phyloP scores from a whole-genome alignment of 140 eudicot species.

The Erigeron philadelphicus region DNA sequence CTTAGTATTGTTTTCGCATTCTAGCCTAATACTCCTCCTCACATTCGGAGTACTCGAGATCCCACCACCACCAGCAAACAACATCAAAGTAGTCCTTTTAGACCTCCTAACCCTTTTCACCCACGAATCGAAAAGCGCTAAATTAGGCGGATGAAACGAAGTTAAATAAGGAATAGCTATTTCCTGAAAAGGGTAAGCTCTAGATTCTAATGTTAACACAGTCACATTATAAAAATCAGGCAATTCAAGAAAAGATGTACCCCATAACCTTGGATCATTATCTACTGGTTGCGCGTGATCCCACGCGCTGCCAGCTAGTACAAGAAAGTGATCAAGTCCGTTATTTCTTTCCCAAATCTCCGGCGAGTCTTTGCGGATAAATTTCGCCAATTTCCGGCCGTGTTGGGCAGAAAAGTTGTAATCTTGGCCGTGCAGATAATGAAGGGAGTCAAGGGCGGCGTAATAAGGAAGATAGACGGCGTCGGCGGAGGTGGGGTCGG shows the following conservation, averaged over 20 bases:
- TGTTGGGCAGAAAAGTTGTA: constrained; percentile 51
- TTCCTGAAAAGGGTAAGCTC: constrained; percentile 86
- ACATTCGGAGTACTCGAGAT: constrained; percentile 60
- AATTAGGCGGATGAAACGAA: constrained; percentile 80
- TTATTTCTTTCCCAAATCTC: constrained; percentile 44
- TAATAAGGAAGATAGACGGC: constrained; percentile 81
- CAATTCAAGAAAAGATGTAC: constrained; percentile 64
- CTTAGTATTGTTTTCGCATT: constrained; percentile 41
- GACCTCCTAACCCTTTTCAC: constrained; percentile 44
- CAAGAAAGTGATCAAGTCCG: constrained; percentile 78
- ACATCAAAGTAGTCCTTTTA: constrained; percentile 43
- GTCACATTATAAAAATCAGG: constrained; percentile 65
- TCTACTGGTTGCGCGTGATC: constrained; percentile 57
- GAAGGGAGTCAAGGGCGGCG: constrained; percentile 53
- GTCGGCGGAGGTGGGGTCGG: constrained; percentile 53
- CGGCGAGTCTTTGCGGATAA: constrained; percentile 36
- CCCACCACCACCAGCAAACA: constrained; percentile 90
- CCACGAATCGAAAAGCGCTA: constrained; percentile 60
- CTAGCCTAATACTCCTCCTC: constrained; percentile 67
- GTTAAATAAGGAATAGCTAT: constrained; percentile 69
- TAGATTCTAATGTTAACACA: constrained; percentile 47
- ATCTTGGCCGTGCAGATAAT: constrained; percentile 56
- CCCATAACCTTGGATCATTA: constrained; percentile 54
- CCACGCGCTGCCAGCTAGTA: constrained; percentile 73
- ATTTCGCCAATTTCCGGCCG: constrained; percentile 44